Base-by-base conservation (phyloP, 2,329 filamentous ascomycete species). In the Fusarium sp. region DNA sequence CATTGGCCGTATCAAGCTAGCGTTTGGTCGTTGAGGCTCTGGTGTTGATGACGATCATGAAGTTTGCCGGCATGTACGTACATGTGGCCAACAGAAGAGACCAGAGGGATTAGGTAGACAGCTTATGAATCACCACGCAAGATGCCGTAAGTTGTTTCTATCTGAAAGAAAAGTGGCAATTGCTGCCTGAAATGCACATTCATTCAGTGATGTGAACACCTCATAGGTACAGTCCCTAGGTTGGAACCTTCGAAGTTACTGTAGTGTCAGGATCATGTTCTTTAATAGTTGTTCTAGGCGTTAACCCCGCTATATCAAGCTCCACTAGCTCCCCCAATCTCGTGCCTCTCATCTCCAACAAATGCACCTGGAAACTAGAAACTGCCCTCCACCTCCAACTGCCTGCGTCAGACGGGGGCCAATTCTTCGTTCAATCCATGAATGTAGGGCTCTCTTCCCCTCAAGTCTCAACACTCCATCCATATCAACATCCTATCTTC, bases 21-120 rank as follows among this genome's bases (percentile, higher is more conserved):
- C 50, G 57, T 37, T 61, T 44, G 26, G 23, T 54, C 43, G 35
- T 69, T 69, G 66, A 69, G 55, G 66, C 61, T 69, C 66, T 57
- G 39, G 33, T 62, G 47, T 62, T 69, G 38, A 69, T 69, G 66
- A 69, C 61, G 35, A 69, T 69, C 66, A 69, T 55, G 54, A 69
- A 63, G 66, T 69, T 66, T 69, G 61, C 33, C 50, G 53, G 26
- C 31, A 23, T 66, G 61, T 49, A 46, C 35, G 37, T 31, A 57
- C 33, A 57, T 29, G 62, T 58, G 46, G 42, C 33, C 44, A 46
- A 35, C 28, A 29, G n/a, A 48, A 57, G 41, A 37, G 33, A 39
- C 52, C 47, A 62, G 38, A 44, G 13, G 24, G n/a, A 39, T 37
- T 18, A 21, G 8, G 15, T 5, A 16, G 12, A 28, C 2, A 29